phyloP scores from a whole-genome alignment of 1,284 basidiomycete species.

The Gymnopus androsaceus region DNA sequence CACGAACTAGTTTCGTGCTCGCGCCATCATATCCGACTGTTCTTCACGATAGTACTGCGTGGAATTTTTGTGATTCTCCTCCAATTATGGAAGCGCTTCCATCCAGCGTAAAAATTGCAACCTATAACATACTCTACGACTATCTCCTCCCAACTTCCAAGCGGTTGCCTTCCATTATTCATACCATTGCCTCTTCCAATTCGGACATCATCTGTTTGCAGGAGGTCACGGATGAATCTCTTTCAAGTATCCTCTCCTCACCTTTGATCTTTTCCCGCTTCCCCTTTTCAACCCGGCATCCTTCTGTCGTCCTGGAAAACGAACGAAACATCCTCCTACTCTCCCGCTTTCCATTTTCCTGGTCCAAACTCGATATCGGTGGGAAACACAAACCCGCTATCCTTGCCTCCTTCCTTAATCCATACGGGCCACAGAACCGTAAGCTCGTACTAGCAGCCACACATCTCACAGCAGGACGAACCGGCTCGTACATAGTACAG shows the following conservation, averaged over 20 bases:
- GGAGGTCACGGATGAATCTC: slow-evolving; percentile 22
- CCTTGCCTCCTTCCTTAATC: slow-evolving; percentile 1
- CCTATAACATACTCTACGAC: slow-evolving; percentile 24
- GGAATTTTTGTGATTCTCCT: slow-evolving; percentile 4
- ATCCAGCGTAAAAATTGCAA: slow-evolving; percentile 14
- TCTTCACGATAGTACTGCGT: slow-evolving; percentile 5
- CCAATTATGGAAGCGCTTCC: neutral
- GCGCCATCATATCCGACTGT: slow-evolving; percentile 7
- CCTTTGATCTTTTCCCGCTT: slow-evolving; percentile 10
- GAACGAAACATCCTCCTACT: slow-evolving; percentile 24
- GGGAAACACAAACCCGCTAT: slow-evolving; percentile 23
- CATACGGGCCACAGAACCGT: neutral
- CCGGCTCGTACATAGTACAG: slow-evolving; percentile 5
- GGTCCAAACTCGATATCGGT: slow-evolving; percentile 16
- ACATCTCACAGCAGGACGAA: slow-evolving; percentile 21
- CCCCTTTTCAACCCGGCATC: slow-evolving; percentile 17
- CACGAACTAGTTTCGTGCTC: neutral
- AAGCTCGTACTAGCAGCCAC: slow-evolving; percentile 20
- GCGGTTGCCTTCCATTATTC: slow-evolving; percentile 14
- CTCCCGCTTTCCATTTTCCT: slow-evolving; percentile 16
- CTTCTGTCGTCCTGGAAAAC: slow-evolving; percentile 16
- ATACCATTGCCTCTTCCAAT: slow-evolving; percentile 15
- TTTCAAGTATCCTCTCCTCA: slow-evolving; percentile 12
- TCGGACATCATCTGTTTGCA: slow-evolving; percentile 23
- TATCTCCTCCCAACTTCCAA: slow-evolving; percentile 9